A percentile compares a stretch with the other conserved stretches of the same genome.
Conservation (phyloP, 2,329 filamentous ascomycete species). For the Exserohilum rostratum region DNA sequence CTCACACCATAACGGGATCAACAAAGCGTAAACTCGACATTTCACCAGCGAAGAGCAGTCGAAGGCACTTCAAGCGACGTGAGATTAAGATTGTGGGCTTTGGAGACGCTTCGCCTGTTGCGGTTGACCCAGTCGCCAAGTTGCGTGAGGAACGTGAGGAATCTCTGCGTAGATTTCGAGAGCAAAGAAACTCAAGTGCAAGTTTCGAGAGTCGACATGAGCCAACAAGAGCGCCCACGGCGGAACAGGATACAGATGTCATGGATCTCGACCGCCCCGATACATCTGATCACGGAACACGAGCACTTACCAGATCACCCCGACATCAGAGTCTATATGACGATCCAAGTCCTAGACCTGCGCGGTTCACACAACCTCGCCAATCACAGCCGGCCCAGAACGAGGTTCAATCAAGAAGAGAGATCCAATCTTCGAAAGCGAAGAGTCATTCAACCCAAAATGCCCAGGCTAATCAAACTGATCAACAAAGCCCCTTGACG, state of each 20-base stretch:
- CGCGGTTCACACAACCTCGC: not conserved
- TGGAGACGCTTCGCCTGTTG: slow-evolving; percentile 4
- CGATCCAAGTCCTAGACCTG: slow-evolving; percentile 11
- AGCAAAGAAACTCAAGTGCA: slow-evolving; percentile 20
- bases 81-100: slow-evolving; percentile 33
- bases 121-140: slow-evolving; percentile 4
- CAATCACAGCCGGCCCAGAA: not conserved
- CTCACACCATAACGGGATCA: slow-evolving; percentile 1
- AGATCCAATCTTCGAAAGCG: not conserved
- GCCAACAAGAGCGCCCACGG: not conserved
- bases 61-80: slow-evolving; percentile 28
- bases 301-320: slow-evolving; percentile 19
- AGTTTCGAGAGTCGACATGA: slow-evolving; percentile 14
- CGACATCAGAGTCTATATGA: slow-evolving; percentile 29
- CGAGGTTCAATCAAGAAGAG: not conserved
- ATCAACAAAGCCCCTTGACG: not conserved
- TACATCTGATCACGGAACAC: not conserved
- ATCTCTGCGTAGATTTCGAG: slow-evolving; percentile 18
- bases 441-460: not conserved
- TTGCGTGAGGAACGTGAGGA: slow-evolving; percentile 21
- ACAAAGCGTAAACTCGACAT: slow-evolving; percentile 32
- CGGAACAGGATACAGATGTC: slow-evolving; percentile 3
- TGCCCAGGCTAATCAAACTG: not conserved
- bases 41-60: slow-evolving; percentile 25
- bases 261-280: slow-evolving; percentile 13